Evolutionary conservation across 2,329 filamentous ascomycete genomes (phyloP), one percentile per base, ranked within the genome.

Genomic region (Aspergillus arachidicola): DNA sequence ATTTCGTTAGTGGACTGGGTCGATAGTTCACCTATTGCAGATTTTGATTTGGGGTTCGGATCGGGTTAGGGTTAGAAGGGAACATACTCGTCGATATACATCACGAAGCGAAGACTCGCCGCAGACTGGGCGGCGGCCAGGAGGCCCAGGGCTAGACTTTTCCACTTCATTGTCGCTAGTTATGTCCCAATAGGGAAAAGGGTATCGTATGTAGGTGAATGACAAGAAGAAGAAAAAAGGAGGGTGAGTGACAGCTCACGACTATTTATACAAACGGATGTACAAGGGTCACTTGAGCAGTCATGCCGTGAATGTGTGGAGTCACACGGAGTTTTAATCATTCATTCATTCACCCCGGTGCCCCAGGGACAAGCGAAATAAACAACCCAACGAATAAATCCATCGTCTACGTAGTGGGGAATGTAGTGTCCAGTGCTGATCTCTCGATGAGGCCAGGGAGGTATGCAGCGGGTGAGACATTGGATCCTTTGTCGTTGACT

Each of bases 81-180:
- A 12, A 70, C 80, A 68, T 69, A 84, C 80, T 83, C 64, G 66
- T 84, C 82, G 68, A 80, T 80, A 66, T 84, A 84, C 74, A 83
- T 81, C 64, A 67, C 74, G 60, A 79, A 76, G 53, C 74, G 72
- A 36, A 74, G 55, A n/a, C 69, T 71, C 32, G 70, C 65, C 36
- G 69, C 74, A 23, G 63, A 66, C 38, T 76, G 74, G 34, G 68
- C 67, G 59, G 71, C 74, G 70, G 78, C 51, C 6, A 78, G 28
- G 2, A 34, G 28, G 48, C 48, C 28, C 1, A 51, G 28, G 28
- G 48, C 19, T 16, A 51, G 9, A 14, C 16, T 32, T 4, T 51
- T 51, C n/a, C 21, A 51, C 28, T 51, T 32, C 48, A 51, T 51
- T 4, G 48, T 19, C 26, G 23, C 43, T 48, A 4, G 4, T 12